Percentiles rank a stretch among this genome's conserved stretches.
phyloP scores from a whole-genome alignment of 306 rosid genomes.

The Malus sylvestris region DNA sequence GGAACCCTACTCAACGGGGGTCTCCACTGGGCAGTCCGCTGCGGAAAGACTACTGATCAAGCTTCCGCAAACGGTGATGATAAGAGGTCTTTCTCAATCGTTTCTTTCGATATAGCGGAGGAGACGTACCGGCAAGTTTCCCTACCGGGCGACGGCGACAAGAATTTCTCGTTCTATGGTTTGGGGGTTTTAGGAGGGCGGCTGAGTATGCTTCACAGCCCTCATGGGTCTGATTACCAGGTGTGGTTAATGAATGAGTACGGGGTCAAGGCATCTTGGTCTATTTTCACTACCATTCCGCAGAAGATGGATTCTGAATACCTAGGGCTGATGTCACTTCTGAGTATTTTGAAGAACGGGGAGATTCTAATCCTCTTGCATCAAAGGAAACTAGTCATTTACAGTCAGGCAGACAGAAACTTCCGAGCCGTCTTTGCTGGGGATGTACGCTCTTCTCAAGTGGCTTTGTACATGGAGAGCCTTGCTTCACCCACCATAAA shows the following conservation, averaged over 20 bases:
- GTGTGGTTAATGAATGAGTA: constrained; percentile 9
- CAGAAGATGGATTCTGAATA: constrained; percentile 12
- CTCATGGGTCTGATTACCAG: constrained; percentile 4
- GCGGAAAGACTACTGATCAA: background rate
- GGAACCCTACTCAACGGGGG: constrained; percentile 1
- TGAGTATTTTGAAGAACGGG: background rate
- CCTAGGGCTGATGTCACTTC: constrained; percentile 7
- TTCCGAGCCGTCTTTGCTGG: background rate
- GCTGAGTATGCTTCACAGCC: constrained; percentile 14
- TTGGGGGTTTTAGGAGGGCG: constrained; percentile 5
- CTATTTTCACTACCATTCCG: constrained; percentile 8
- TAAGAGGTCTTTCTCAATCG: background rate
- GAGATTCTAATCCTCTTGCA: constrained; percentile 3
- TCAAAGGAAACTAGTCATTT: background rate
- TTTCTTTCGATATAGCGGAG: background rate
- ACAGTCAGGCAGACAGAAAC: background rate
- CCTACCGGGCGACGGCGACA: constrained; percentile 9
- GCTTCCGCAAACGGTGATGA: background rate
- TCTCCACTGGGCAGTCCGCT: constrained; percentile 9
- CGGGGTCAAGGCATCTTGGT: constrained; percentile 9
- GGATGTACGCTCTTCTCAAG: constrained; percentile 1
- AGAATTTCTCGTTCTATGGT: constrained; percentile 4
- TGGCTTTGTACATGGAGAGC: background rate
- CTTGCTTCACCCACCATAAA: too few species aligned
- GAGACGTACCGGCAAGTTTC: constrained; percentile 1